A percentile compares a stretch with the other conserved stretches of the same genome.
These are phyloP conservation scores for Platanus orientalis DNA, from an alignment of 164 flowering plant species.

Conservation along the genomic window DNA sequence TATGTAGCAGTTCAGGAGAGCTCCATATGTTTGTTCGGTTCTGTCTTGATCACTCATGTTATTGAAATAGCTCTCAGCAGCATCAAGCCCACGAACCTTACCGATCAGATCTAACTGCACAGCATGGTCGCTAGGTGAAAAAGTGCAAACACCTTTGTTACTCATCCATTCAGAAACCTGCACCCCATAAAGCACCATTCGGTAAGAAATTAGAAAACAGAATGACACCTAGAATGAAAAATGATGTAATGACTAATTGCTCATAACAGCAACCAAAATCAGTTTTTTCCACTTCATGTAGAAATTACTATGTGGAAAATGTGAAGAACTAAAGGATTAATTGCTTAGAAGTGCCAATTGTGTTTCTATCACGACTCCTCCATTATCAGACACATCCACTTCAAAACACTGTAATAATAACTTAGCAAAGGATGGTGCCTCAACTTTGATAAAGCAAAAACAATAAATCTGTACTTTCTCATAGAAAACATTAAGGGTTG, in stretches of 20 bases:
- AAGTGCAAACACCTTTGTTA: slow-evolving; percentile 34
- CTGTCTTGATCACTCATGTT: slow-evolving; percentile 45
- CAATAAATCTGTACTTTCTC: too few relatives aligned
- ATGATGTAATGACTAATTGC: neutral
- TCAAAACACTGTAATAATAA: neutral
- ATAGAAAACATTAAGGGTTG: too few relatives aligned
- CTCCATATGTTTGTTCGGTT: slow-evolving; percentile 62
- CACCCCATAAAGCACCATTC: slow-evolving; percentile 14
- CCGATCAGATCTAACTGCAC: slow-evolving; percentile 74
- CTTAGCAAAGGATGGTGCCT: neutral
- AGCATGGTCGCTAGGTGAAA: slow-evolving; percentile 59
- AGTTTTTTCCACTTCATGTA: neutral
- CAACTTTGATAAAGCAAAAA: neutral
- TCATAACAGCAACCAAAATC: neutral
- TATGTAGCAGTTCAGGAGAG: slow-evolving; percentile 66
- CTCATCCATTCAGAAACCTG: slow-evolving; percentile 90
- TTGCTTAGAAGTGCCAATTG: neutral
- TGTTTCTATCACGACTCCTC: neutral
- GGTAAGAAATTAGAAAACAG: neutral
- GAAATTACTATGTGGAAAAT: neutral
- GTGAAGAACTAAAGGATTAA: too few relatives aligned
- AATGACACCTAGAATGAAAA: too few relatives aligned
- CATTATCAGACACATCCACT: neutral
- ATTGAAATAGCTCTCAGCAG: slow-evolving; percentile 61
- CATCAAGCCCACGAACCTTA: slow-evolving; percentile 43